phyloP scores from a whole-genome alignment of 371 early-diverging fungal species.

The Neoconidiobolus thromboides region DNA sequence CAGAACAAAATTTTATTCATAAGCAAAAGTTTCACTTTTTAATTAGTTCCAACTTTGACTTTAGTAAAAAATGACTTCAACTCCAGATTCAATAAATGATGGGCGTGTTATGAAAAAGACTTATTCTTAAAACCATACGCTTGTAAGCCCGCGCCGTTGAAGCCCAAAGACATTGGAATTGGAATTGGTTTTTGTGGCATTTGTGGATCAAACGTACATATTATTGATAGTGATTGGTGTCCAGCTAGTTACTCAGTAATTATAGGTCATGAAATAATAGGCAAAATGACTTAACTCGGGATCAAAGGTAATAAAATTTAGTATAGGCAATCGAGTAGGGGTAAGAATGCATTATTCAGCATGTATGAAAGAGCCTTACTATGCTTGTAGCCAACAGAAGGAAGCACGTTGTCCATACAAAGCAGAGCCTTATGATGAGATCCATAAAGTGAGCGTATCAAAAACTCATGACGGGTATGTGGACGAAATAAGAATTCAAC shows the following conservation, averaged over 20 bases:
- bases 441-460: neutral
- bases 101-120: constrained; percentile 16
- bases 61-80: too few relatives aligned
- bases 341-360: constrained; percentile 36
- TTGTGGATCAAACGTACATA: constrained; percentile 40
- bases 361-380: constrained; percentile 21
- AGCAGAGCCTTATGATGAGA: constrained; percentile 15
- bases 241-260: constrained; percentile 15
- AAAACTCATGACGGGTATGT: constrained; percentile 26
- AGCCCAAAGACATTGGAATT: constrained; percentile 26
- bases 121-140: constrained; percentile 15
- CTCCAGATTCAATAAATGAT: neutral
- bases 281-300: constrained; percentile 36
- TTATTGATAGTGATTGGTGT: constrained; percentile 37
- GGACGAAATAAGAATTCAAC: constrained; percentile 19
- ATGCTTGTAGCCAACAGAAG: constrained; percentile 51
- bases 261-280: constrained; percentile 61
- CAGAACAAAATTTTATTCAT: too few relatives aligned
- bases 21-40: too few relatives aligned
- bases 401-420: constrained; percentile 34
- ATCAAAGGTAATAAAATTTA: constrained; percentile 18
- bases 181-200: constrained; percentile 31
- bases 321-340: constrained; percentile 59
- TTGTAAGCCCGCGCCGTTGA: constrained; percentile 21
- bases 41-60: too few relatives aligned